Conservation (phyloP, 2,329 filamentous ascomycete genomes). For the Pestalotiopsis sp. region DNA sequence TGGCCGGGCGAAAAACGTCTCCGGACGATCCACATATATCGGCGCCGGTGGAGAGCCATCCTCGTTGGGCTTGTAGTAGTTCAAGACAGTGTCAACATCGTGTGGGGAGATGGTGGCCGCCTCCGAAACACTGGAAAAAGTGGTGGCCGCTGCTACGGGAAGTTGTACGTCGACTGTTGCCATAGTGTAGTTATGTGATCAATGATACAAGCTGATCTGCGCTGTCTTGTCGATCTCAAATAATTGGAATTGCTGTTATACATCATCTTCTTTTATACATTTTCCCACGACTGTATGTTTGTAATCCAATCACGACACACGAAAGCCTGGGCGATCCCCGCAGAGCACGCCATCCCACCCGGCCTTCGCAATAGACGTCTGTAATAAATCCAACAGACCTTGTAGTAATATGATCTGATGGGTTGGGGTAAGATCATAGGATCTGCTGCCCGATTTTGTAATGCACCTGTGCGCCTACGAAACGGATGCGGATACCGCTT, state of each 20-base stretch:
- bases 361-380: not conserved
- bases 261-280: not conserved
- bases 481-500: no score
- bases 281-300: not conserved
- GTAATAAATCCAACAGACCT: not conserved
- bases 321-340: not conserved
- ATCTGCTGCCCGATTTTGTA: not conserved
- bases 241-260: not conserved
- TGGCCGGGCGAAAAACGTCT: conserved; percentile 34
- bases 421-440: not conserved
- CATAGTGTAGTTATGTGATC: conserved; percentile 19
- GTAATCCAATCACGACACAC: not conserved
- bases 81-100: conserved; percentile 37
- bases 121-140: conserved; percentile 16
- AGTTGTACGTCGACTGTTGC: conserved; percentile 29
- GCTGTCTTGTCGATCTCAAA: not conserved
- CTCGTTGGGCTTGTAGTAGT: conserved; percentile 42
- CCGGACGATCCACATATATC: conserved; percentile 34
- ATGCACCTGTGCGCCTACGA: no score
- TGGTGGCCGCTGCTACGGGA: conserved; percentile 21
- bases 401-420: not conserved
- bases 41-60: conserved; percentile 43
- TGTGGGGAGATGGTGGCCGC: conserved; percentile 16
- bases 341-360: not conserved
- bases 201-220: not conserved